Evolutionary conservation across 148 eudicot genomes (phyloP).

Genomic region (Arbutus unedo): DNA sequence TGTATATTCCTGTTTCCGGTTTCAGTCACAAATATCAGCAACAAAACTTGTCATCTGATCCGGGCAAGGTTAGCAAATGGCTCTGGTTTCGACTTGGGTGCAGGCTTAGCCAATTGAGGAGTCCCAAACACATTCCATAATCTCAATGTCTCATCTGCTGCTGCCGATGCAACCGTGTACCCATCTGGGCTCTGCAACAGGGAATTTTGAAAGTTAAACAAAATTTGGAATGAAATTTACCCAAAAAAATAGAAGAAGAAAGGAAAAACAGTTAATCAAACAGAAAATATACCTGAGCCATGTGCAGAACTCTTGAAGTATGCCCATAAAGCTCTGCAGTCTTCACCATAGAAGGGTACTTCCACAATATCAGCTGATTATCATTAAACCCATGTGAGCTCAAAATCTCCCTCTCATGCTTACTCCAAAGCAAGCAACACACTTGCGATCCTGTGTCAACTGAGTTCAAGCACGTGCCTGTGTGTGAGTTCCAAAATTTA

Average conservation of each 20-base stretch:
- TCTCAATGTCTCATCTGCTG: slow-evolving; percentile 39
- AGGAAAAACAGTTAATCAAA: neutral
- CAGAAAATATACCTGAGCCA: slow-evolving; percentile 29
- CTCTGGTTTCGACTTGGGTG: slow-evolving; percentile 16
- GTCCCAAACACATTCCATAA: slow-evolving; percentile 42
- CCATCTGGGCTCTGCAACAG: slow-evolving; percentile 44
- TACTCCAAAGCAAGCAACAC: slow-evolving; percentile 30
- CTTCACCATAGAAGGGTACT: slow-evolving; percentile 43
- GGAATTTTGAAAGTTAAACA: too few species aligned
- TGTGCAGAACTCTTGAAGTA: slow-evolving; percentile 28
- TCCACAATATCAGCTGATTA: slow-evolving; percentile 34
- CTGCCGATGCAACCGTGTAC: slow-evolving; percentile 33
- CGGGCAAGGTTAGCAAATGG: slow-evolving; percentile 35
- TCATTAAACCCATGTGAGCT: slow-evolving; percentile 35
- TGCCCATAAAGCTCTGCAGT: slow-evolving; percentile 34
- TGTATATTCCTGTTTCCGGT: neutral
- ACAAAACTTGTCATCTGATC: slow-evolving; percentile 26
- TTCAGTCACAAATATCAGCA: neutral
- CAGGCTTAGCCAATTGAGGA: slow-evolving; percentile 29
- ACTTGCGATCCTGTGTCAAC: slow-evolving; percentile 37
- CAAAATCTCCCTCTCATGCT: slow-evolving; percentile 32
- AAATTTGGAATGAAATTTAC: neutral
- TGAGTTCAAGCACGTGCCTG: slow-evolving; percentile 37
- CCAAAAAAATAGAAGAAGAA: neutral
- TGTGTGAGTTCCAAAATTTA: slow-evolving; percentile 42